Base-by-base conservation (phyloP, 305 asterid genomes). In the Solanum aculeatissimum region DNA sequence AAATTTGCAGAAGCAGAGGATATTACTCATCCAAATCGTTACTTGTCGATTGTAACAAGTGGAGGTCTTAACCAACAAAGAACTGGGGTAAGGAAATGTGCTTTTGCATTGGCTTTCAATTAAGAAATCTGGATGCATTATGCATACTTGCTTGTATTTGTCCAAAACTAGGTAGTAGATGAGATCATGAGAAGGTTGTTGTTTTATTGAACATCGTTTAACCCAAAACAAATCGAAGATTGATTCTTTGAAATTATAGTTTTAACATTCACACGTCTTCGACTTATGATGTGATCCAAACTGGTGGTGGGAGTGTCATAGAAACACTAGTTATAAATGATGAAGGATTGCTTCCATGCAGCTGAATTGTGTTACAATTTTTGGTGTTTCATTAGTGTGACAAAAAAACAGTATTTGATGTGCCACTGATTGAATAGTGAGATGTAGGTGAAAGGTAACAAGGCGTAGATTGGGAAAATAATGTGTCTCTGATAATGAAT, bases 31-130 rank as follows among this genome's bases (percentile, higher is more conserved):
- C 83, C 92, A 12, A 89, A 93, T 87, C 95, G 98, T 51, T 95
- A 93, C 90, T 92, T 97, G 93, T 90, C 90, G 79, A 94, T 97
- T 84, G 97, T 95, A 80, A 91, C 98, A 85, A 97, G 98, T 86
- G 99, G 99, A 87, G 99, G 99, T 82, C 90, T 97, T 84, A 97
- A 95, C 90, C 99, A 97, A 89, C 99, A 97, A 90, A 93, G 99
- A 88, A 97, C 97, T 57, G 99, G 98, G 98, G 99, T 95, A 94
- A 83, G 35, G 25, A 51, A 51, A 49, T 29, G 16, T 74, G 43
- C 16, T 74, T 74, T 42, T 19, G n/a, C 35, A 71, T 55, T 71
- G 11, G 55, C 13, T 71, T 42, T 71, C 80, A 43, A 12, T 68
- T 23, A 14, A 72, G 81, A 45, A 75, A 75, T 75, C 23, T 23